Evolutionary conservation across 305 asterid species (phyloP), one percentile per base, ranked within the genome.

Genomic region (Fraxinus floribunda): DNA sequence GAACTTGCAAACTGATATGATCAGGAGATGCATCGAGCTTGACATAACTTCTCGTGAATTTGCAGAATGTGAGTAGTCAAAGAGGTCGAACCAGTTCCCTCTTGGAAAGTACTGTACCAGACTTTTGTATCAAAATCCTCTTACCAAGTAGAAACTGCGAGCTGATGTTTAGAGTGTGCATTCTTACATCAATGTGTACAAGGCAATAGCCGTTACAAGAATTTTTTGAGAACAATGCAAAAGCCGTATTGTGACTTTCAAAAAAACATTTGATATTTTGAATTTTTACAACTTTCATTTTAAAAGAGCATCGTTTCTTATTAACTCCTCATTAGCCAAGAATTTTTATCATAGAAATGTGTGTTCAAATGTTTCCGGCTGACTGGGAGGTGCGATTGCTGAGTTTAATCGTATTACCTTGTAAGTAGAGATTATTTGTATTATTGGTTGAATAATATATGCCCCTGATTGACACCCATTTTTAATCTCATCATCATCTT

Each of bases 21-120:
- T 95, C 97, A 4, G 86, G 57, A 0, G 97, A 95, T 1, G 99
- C 96, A 46, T 92, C 89, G n/a, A 95, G 96, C 68, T 66, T 41
- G 49, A 41, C 49, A 41, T 41, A 10, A 10, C 49, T 41, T 41
- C 49, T 41, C 3, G 16, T 10, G 49, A 41, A 41, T 10, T 41
- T 41, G 15, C 49, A 41, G 49, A 41, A 41, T 15, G 49, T 41
- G 49, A 39, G 46, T 39, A 39, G 46, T 39, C 46, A 39, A 38
- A 38, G 46, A 41, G 49, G 49, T 41, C 49, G 15, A 41, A 41
- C 49, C 15, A 44, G 55, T 44, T 44, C 55, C 55, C 55, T 44
- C 55, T 44, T 44, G n/a, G 55, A 44, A 44, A 44, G 13, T 44
- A 41, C 15, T 9, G 13, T 3, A 41, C 15, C 15, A 41, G 49